A percentile compares a stretch with the other conserved stretches of the same genome.
These are phyloP conservation scores for Trichoderma sp. DNA, from an alignment of 2,329 filamentous ascomycete genomes.

Conservation along the genomic window DNA sequence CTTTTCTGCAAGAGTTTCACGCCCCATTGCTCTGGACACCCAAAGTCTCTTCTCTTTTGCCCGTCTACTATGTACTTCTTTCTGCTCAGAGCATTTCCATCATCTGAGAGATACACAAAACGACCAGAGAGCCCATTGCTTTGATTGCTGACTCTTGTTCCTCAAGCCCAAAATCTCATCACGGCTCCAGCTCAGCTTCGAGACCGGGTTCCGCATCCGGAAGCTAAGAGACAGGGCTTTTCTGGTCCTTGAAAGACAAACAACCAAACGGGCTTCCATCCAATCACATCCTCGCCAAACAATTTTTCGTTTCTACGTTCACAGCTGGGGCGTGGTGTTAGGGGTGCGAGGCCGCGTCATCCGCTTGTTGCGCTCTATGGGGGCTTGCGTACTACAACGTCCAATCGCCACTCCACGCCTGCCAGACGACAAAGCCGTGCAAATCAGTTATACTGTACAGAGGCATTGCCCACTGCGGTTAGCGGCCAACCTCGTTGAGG, in stretches of 20 bases:
- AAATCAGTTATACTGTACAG: not conserved
- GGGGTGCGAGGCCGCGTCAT: slow-evolving; percentile 21
- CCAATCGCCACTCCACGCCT: slow-evolving; percentile 16
- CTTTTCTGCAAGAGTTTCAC: not conserved
- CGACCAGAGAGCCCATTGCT: not conserved
- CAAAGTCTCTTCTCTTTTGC: not conserved
- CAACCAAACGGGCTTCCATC: not conserved
- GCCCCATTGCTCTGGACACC: not conserved
- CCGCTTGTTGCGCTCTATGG: slow-evolving; percentile 6
- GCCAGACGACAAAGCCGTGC: not conserved
- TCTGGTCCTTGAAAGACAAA: not conserved
- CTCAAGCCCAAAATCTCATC: not conserved
- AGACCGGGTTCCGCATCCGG: not conserved
- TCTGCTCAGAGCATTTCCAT: not conserved
- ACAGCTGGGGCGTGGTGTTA: slow-evolving; percentile 15
- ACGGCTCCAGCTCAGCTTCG: not conserved
- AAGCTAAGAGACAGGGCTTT: not conserved
- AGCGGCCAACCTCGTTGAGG: not conserved
- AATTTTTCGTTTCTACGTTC: slow-evolving; percentile 2
- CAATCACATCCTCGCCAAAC: slow-evolving; percentile 10
- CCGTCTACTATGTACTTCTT: not conserved
- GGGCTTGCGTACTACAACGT: slow-evolving; percentile 17
- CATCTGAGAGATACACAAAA: not conserved
- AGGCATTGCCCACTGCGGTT: not conserved
- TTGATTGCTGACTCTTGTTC: not conserved